Percentiles rank a stretch among this genome's conserved stretches.
These are phyloP conservation scores for Penicillium hesseltinei DNA, from an alignment of 2,329 filamentous ascomycete genomes.

Conservation along the genomic window DNA sequence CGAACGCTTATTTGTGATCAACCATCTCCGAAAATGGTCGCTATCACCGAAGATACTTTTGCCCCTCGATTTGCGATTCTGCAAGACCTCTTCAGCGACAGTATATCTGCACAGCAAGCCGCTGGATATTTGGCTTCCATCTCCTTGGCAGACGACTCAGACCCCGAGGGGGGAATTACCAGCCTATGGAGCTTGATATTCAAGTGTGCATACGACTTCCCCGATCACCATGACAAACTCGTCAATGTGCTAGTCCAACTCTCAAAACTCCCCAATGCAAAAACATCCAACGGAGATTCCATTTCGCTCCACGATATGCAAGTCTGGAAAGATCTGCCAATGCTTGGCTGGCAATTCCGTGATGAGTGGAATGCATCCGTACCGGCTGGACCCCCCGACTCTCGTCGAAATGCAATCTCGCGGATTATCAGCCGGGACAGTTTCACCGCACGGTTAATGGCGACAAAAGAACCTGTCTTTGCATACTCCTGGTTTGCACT, in stretches of 20 bases:
- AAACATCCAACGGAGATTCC: neutral
- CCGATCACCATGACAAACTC: neutral
- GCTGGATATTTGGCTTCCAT: neutral
- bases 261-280: neutral
- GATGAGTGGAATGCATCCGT: conserved; percentile 11
- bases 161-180: neutral
- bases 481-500: conserved; percentile 1
- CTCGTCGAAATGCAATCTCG: neutral
- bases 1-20: neutral
- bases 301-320: conserved; percentile 4
- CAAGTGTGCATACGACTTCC: conserved; percentile 2
- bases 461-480: neutral
- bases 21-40: neutral
- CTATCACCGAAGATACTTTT: neutral
- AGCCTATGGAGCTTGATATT: conserved; percentile 2
- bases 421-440: conserved; percentile 1
- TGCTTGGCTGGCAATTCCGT: conserved; percentile 13
- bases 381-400: neutral
- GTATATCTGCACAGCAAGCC: neutral
- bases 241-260: neutral
- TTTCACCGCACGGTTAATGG: neutral
- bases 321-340: conserved; percentile 15
- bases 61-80: neutral
- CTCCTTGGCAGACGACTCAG: neutral
- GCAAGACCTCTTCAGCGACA: neutral